Percentiles rank a stretch among this genome's conserved stretches.
These are phyloP conservation scores for Gillenia trifoliata DNA, from an alignment of 306 rosid species.

Conservation along the genomic window DNA sequence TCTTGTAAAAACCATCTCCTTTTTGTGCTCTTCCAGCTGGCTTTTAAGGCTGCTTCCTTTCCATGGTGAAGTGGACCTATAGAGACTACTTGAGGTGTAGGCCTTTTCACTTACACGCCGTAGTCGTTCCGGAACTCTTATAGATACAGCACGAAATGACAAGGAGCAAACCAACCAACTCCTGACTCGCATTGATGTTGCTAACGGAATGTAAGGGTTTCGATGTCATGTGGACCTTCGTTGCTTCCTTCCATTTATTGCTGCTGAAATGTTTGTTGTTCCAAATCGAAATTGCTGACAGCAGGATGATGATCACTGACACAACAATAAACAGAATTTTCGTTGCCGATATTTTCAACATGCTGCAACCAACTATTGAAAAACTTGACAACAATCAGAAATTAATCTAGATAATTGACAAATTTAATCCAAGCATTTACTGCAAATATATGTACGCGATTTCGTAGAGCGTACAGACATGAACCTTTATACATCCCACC, in stretches of 20 bases:
- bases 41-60: not conserved
- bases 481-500: not conserved
- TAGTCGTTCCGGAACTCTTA: slow-evolving; percentile 10
- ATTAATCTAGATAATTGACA: too few relatives aligned
- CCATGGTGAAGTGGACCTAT: slow-evolving; percentile 7
- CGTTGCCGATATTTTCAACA: too few relatives aligned
- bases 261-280: too few relatives aligned
- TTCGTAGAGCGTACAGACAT: not conserved
- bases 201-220: slow-evolving; percentile 12
- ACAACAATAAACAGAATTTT: too few relatives aligned
- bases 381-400: too few relatives aligned
- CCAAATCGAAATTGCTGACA: not conserved
- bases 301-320: not conserved
- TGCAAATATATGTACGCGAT: too few relatives aligned
- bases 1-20: not conserved
- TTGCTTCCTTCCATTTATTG: not conserved
- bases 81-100: not conserved
- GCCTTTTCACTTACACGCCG: not conserved
- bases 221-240: slow-evolving; percentile 14
- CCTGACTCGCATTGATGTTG: not conserved
- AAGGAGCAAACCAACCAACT: slow-evolving; percentile 5
- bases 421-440: too few relatives aligned
- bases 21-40: slow-evolving; percentile 4
- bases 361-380: too few relatives aligned
- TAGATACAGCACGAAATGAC: slow-evolving; percentile 2